Conservation (phyloP, 1,139 yeast genomes). For the Saccharomyces hybrid region DNA sequence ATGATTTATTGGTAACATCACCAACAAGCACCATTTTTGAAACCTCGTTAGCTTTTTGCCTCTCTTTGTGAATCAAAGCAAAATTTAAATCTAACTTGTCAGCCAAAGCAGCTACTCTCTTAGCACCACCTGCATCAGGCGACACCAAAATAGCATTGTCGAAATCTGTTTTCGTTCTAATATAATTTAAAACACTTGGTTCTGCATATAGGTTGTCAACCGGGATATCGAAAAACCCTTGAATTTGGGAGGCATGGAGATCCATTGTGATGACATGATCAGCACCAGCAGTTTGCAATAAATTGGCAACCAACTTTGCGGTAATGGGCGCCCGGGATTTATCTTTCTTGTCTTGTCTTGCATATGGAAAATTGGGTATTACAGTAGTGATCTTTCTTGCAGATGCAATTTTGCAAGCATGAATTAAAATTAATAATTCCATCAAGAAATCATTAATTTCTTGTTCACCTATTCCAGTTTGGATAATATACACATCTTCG, state of each 20-base stretch:
- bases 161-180: slow-evolving; percentile 44
- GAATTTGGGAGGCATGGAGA: slow-evolving; percentile 79
- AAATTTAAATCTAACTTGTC: slow-evolving; percentile 66
- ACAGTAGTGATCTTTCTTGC: slow-evolving; percentile 75
- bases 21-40: slow-evolving; percentile 72
- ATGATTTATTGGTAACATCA: slow-evolving; percentile 59
- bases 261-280: slow-evolving; percentile 78
- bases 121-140: slow-evolving; percentile 84
- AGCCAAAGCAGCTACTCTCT: slow-evolving; percentile 69
- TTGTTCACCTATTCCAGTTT: slow-evolving; percentile 59
- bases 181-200: slow-evolving; percentile 64
- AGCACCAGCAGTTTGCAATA: slow-evolving; percentile 72
- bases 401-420: slow-evolving; percentile 71
- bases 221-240: slow-evolving; percentile 73
- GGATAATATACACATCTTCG: slow-evolving; percentile 66
- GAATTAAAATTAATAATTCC: slow-evolving; percentile 64
- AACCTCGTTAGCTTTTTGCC: slow-evolving; percentile 70
- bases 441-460: slow-evolving; percentile 59
- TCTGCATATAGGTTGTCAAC: slow-evolving; percentile 78
- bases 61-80: slow-evolving; percentile 72
- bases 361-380: slow-evolving; percentile 74
- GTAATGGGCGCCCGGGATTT: slow-evolving; percentile 77
- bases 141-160: slow-evolving; percentile 69
- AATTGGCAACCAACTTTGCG: slow-evolving; percentile 70
- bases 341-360: slow-evolving; percentile 77